phyloP scores from a whole-genome alignment of 2,329 filamentous ascomycete species.

The Fusarium bactridioides region DNA sequence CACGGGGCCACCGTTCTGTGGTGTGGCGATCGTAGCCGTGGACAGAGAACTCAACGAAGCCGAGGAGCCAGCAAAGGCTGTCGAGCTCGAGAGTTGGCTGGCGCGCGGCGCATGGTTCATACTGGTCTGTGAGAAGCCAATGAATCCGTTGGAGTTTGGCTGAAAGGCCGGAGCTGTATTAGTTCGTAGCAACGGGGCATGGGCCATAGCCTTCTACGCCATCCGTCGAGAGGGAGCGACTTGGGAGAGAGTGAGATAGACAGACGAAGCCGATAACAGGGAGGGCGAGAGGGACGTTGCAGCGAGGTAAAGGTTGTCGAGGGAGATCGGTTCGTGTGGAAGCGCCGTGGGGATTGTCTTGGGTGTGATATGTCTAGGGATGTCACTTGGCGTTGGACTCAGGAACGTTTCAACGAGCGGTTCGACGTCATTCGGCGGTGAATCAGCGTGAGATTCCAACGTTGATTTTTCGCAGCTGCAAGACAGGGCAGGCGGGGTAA shows the following conservation, averaged over 20 bases:
- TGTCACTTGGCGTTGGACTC: slow-evolving; percentile 34
- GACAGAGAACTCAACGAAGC: slow-evolving; percentile 61
- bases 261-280: slow-evolving; percentile 15
- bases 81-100: slow-evolving; percentile 70
- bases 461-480: slow-evolving; percentile 12
- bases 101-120: slow-evolving; percentile 64
- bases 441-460: slow-evolving; percentile 26
- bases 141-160: slow-evolving; percentile 56
- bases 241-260: not conserved
- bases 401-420: slow-evolving; percentile 31
- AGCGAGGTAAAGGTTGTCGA: slow-evolving; percentile 16
- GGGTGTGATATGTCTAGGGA: slow-evolving; percentile 15
- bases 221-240: slow-evolving; percentile 45
- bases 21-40: slow-evolving; percentile 53
- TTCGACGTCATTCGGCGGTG: slow-evolving; percentile 41
- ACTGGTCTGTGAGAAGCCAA: slow-evolving; percentile 53
- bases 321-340: slow-evolving; percentile 18
- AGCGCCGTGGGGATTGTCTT: slow-evolving; percentile 15
- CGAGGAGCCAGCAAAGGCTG: slow-evolving; percentile 61
- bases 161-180: slow-evolving; percentile 65
- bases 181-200: slow-evolving; percentile 66
- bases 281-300: slow-evolving; percentile 11
- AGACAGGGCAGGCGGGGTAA: slow-evolving; percentile 28
- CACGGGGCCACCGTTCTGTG: slow-evolving; percentile 66
- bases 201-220: slow-evolving; percentile 62